Conservation (phyloP, 257 asterid species). For the Solanum paucissectum region DNA sequence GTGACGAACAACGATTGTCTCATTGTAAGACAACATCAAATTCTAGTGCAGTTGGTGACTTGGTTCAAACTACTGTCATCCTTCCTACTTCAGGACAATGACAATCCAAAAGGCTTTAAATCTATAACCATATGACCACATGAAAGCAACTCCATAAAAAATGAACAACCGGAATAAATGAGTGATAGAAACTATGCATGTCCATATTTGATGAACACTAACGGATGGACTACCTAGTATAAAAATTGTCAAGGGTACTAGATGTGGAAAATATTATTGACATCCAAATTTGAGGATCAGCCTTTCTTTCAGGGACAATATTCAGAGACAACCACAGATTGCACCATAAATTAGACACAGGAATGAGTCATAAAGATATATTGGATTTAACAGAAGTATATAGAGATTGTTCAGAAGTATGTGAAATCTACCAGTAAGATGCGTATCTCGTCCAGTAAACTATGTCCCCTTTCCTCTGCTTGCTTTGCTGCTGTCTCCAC, state of each 20-base stretch:
- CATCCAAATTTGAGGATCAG: not conserved
- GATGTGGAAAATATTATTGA: not conserved
- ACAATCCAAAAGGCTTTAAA: not conserved
- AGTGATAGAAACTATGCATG: not conserved
- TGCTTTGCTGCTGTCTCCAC: constrained; percentile 97
- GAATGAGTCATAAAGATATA: not conserved
- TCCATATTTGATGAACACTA: not conserved
- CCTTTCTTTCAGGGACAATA: not conserved
- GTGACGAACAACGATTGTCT: constrained; percentile 1
- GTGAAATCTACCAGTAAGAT: constrained; percentile 66
- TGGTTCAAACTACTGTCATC: not conserved
- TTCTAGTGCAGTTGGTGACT: not conserved
- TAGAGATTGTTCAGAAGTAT: not conserved
- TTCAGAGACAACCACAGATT: not conserved
- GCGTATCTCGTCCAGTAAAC: constrained; percentile 89
- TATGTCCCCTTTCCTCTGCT: constrained; percentile 90
- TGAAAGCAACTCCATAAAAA: not conserved
- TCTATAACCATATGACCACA: not conserved
- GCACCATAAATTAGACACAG: not conserved
- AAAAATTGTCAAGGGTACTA: not conserved
- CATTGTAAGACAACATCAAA: not conserved
- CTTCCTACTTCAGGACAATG: not conserved
- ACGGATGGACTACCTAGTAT: not conserved
- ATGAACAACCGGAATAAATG: not conserved
- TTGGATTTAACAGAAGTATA: not conserved